A percentile compares a stretch with the other conserved stretches of the same genome.
phyloP scores from a whole-genome alignment of 2,329 filamentous ascomycete species.

The Hirsutella thompsonii region DNA sequence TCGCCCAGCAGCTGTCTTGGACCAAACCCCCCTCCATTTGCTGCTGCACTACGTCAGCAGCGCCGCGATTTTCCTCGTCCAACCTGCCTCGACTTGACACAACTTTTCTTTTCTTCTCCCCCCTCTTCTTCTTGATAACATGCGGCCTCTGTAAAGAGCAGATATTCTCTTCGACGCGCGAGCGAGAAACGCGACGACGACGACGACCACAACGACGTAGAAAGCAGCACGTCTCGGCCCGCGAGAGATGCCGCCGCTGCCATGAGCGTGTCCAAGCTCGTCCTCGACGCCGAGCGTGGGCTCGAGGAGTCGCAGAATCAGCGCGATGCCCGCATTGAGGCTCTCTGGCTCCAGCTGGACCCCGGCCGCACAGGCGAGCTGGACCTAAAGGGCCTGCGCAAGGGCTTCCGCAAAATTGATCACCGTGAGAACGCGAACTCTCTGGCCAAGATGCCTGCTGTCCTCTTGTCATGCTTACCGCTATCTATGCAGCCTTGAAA shows the following conservation, averaged over 20 bases:
- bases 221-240: conserved; percentile 1
- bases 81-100: neutral
- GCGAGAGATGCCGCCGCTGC: conserved; percentile 21
- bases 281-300: conserved; percentile 44
- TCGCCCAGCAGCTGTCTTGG: neutral
- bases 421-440: conserved; percentile 55
- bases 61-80: neutral
- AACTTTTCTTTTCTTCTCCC: neutral
- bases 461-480: conserved; percentile 10
- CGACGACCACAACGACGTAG: conserved; percentile 3
- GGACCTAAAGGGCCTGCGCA: conserved; percentile 73
- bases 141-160: conserved; percentile 2
- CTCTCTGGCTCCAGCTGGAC: conserved; percentile 76
- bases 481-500: conserved; percentile 48
- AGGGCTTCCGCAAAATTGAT: conserved; percentile 76
- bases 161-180: conserved; percentile 4
- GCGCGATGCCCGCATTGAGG: conserved; percentile 68
- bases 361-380: conserved; percentile 64
- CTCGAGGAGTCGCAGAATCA: conserved; percentile 65
- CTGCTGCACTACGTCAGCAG: conserved; percentile 1
- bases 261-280: conserved; percentile 33
- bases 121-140: neutral
- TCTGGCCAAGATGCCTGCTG: neutral
- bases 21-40: neutral
- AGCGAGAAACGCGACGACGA: too few species aligned